Evolutionary conservation across 495 filamentous ascomycete genomes (phyloP).

Genomic region (Paragyromitra xinjiangensis): DNA sequence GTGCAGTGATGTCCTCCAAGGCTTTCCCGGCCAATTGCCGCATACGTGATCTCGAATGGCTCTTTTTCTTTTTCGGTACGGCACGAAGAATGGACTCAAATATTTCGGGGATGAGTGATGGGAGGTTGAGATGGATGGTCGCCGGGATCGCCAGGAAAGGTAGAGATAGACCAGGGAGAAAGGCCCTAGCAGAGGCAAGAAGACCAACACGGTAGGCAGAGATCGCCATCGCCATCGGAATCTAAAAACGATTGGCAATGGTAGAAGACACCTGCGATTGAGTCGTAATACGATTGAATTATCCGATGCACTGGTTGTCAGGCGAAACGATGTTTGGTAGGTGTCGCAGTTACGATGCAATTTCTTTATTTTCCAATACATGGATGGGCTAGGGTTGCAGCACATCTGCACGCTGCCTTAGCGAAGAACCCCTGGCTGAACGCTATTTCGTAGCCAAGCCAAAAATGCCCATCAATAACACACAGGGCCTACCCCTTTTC

Average conservation of each 20-base stretch:
- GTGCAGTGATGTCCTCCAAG: slow-evolving; percentile 82
- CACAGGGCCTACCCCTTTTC: slow-evolving; percentile 44
- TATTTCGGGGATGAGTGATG: slow-evolving; percentile 73
- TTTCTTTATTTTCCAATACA: background rate
- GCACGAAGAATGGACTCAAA: slow-evolving; percentile 93
- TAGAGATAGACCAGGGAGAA: slow-evolving; percentile 63
- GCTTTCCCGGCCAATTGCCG: slow-evolving; percentile 94
- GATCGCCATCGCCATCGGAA: slow-evolving; percentile 59
- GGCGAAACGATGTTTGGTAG: too few relatives aligned
- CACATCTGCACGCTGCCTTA: background rate
- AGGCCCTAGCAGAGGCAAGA: slow-evolving; percentile 58
- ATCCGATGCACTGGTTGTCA: too few relatives aligned
- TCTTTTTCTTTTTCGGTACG: slow-evolving; percentile 98
- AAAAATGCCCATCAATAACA: slow-evolving; percentile 12
- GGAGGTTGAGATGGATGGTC: slow-evolving; percentile 66
- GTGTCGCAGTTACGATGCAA: background rate
- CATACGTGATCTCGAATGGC: slow-evolving; percentile 92
- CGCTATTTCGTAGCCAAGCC: slow-evolving; percentile 29
- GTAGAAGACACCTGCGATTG: slow-evolving; percentile 51
- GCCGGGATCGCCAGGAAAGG: slow-evolving; percentile 65
- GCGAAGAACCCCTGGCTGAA: background rate
- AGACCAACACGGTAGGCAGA: slow-evolving; percentile 53
- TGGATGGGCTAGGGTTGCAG: slow-evolving; percentile 41
- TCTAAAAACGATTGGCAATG: slow-evolving; percentile 59
- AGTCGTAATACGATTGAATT: background rate